These are phyloP conservation scores for Sphagnum contortum DNA, from an alignment of 225 moss, liverwort and hornwort genomes.

Conservation along the genomic window DNA sequence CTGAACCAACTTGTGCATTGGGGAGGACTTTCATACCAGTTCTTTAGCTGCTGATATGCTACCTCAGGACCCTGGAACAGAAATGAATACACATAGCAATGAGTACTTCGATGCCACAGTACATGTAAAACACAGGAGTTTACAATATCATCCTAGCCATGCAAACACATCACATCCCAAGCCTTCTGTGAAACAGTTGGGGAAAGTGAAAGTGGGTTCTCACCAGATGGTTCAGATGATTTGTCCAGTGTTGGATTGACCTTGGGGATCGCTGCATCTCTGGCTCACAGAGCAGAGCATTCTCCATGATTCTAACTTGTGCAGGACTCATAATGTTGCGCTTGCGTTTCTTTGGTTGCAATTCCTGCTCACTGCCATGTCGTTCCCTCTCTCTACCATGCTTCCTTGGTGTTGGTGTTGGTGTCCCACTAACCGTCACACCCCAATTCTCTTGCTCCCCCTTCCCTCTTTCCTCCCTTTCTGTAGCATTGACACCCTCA, in stretches of 20 bases:
- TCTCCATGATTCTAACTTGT: conserved; percentile 81
- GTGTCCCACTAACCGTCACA: conserved; percentile 20
- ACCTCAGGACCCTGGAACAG: conserved; percentile 95
- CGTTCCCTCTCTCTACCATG: conserved; percentile 74
- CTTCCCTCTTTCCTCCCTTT: conserved; percentile 39
- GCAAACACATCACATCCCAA: too few relatives aligned
- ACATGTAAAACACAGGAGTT: too few relatives aligned
- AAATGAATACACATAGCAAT: too few relatives aligned
- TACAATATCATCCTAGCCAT: too few relatives aligned
- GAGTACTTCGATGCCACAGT: too few relatives aligned
- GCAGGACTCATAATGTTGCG: conserved; percentile 93
- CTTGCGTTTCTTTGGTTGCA: conserved; percentile 90
- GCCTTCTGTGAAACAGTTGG: too few relatives aligned
- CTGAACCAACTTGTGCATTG: too few relatives aligned
- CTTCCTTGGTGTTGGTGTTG: conserved; percentile 30
- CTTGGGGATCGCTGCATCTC: conserved; percentile 94
- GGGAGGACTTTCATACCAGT: conserved; percentile 60
- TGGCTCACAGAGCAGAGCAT: conserved; percentile 73
- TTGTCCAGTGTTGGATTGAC: conserved; percentile 79
- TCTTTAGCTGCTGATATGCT: conserved; percentile 91
- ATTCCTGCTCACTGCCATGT: conserved; percentile 65
- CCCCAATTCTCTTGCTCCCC: conserved; percentile 50
- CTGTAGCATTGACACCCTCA: conserved; percentile 10
- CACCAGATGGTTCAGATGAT: conserved; percentile 73
- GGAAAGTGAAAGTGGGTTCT: conserved; percentile 3